A percentile compares a stretch with the other conserved stretches of the same genome.
Conservation (phyloP, 2,329 filamentous ascomycete species). For the Thermochaetoides dissita region DNA sequence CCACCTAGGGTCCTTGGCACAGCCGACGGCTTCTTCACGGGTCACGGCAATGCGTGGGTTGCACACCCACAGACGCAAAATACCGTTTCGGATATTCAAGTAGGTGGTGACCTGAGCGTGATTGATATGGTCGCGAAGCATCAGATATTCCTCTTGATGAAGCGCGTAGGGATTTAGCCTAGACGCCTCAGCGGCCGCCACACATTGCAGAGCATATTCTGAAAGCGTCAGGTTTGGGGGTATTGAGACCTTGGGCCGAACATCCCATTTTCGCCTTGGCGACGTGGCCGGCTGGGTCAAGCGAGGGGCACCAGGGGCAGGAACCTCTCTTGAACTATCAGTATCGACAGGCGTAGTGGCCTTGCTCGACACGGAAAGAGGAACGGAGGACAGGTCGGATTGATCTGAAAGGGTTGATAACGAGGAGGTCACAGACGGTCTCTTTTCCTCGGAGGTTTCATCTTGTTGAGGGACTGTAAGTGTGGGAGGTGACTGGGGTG, state of each 20-base stretch:
- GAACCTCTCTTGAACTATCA: slow-evolving; percentile 23
- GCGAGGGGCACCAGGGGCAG: slow-evolving; percentile 9
- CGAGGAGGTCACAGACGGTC: slow-evolving; percentile 32
- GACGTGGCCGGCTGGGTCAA: slow-evolving; percentile 5
- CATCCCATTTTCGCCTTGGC: slow-evolving; percentile 35
- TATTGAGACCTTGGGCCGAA: slow-evolving; percentile 69
- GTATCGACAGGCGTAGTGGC: slow-evolving; percentile 45
- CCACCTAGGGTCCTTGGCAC: slow-evolving; percentile 74
- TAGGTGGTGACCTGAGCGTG: slow-evolving; percentile 87
- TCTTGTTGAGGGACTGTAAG: background rate
- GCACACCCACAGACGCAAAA: slow-evolving; percentile 75
- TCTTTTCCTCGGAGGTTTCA: slow-evolving; percentile 1
- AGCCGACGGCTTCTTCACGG: slow-evolving; percentile 75
- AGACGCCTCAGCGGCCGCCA: slow-evolving; percentile 77
- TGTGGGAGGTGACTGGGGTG: background rate
- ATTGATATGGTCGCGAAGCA: slow-evolving; percentile 70
- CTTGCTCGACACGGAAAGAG: slow-evolving; percentile 46
- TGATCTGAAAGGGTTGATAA: slow-evolving; percentile 28
- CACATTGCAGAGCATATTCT: slow-evolving; percentile 83
- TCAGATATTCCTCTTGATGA: slow-evolving; percentile 68
- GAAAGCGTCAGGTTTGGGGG: slow-evolving; percentile 56
- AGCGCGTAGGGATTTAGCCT: slow-evolving; percentile 80
- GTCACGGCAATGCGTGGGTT: slow-evolving; percentile 75
- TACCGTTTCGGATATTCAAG: slow-evolving; percentile 89
- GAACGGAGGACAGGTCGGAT: slow-evolving; percentile 40